Evolutionary conservation across 2,329 filamentous ascomycete genomes (phyloP).

Genomic region (Onygenales sp.): DNA sequence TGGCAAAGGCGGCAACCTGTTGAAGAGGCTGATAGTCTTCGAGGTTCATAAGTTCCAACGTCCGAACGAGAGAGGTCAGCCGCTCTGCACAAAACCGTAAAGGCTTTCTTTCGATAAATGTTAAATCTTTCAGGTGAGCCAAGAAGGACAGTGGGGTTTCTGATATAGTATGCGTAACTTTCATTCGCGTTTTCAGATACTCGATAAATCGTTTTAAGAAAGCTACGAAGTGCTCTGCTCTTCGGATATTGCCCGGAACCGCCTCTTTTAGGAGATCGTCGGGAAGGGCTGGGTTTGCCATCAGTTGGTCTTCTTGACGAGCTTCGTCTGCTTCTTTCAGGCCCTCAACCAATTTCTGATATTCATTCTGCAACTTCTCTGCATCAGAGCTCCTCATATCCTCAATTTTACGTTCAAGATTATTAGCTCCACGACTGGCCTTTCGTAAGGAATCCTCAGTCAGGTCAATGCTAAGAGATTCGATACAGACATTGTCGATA

Average conservation of each 20-base stretch:
- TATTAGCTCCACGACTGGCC: slow-evolving; percentile 81
- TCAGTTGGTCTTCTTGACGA: slow-evolving; percentile 88
- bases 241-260: slow-evolving; percentile 88
- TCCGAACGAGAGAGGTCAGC: slow-evolving; percentile 85
- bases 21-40: slow-evolving; percentile 96
- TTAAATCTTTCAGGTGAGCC: slow-evolving; percentile 84
- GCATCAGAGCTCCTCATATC: slow-evolving; percentile 96
- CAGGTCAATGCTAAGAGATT: slow-evolving; percentile 90
- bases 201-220: slow-evolving; percentile 97
- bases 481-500: slow-evolving; percentile 98
- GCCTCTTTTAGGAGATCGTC: slow-evolving; percentile 93
- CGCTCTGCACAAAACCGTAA: slow-evolving; percentile 88
- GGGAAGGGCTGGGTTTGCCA: slow-evolving; percentile 88
- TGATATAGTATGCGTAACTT: slow-evolving; percentile 92
- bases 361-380: slow-evolving; percentile 88
- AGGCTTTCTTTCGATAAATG: slow-evolving; percentile 95
- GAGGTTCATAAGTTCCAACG: slow-evolving; percentile 90
- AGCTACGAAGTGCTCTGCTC: slow-evolving; percentile 90
- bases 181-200: slow-evolving; percentile 97
- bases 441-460: slow-evolving; percentile 90
- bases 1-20: slow-evolving; percentile 96
- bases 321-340: slow-evolving; percentile 80
- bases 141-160: slow-evolving; percentile 94
- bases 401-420: slow-evolving; percentile 78
- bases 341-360: slow-evolving; percentile 88